Conservation (phyloP, 179 eudicot species). For the Gypsophila paniculata region DNA sequence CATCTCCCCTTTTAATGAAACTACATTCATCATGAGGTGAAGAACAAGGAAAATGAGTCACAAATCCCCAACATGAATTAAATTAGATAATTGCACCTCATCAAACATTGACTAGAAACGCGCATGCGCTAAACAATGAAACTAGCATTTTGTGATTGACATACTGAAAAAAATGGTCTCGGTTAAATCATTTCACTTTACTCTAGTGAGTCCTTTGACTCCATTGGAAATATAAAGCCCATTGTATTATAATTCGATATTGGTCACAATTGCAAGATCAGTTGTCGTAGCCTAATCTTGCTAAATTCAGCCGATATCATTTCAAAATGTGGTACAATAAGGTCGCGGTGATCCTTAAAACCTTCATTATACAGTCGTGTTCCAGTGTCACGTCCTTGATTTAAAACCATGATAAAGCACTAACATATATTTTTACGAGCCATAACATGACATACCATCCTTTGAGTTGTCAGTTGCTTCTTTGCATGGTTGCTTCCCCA, state of each 20-base stretch:
- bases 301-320: too few species aligned
- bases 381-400: too few species aligned
- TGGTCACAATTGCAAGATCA: too few species aligned
- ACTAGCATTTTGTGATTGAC: background rate
- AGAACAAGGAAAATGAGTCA: background rate
- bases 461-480: slow-evolving; percentile 59
- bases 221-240: background rate
- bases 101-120: background rate
- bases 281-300: too few species aligned
- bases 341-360: too few species aligned
- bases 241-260: too few species aligned
- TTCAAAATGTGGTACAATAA: too few species aligned
- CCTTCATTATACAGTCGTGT: too few species aligned
- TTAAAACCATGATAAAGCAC: too few species aligned
- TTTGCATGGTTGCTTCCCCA: slow-evolving; percentile 75
- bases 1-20: slow-evolving; percentile 52
- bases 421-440: background rate
- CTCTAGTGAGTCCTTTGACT: background rate
- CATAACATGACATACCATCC: slow-evolving; percentile 48
- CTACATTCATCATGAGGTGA: slow-evolving; percentile 26
- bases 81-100: background rate
- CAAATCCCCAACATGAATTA: background rate
- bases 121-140: background rate
- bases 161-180: background rate
- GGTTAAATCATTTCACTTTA: background rate